Base-by-base conservation (phyloP, 2,329 filamentous ascomycete genomes). In the Verticillium alfalfae region DNA sequence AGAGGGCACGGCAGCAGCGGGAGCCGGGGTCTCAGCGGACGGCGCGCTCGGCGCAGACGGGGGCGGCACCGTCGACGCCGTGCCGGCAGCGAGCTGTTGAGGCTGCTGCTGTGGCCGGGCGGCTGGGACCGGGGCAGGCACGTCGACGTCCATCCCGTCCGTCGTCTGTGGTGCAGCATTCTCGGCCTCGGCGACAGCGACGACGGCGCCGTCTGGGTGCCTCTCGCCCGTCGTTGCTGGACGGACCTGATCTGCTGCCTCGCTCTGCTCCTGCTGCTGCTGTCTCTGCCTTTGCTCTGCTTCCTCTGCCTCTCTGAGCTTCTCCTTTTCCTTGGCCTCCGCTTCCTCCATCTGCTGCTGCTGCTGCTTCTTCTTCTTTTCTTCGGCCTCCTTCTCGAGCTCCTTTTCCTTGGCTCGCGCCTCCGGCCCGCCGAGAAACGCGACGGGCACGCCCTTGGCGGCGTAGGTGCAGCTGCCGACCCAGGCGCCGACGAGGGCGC, bases 401-500 rank as follows among this genome's bases (percentile, higher is more conserved):
- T 12, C 54, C 26, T 54, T 39, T 38, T 54, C 37, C 60, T 63
- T 57, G 61, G 68, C 34, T 39, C 66, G 61, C 57, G 62, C 56
- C 36, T 39, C 59, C 10, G 64, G 63, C 13, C 64, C 63, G 22
- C 63, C 59, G 9, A 82, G 64, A 71, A 97, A 98, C 59, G 92
- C 84, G 62, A 86, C 87, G 0, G 93, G 94, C 31, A 97, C 93
- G 7, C 93, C 93, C 45, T 81, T 82, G 9, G 90, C 91, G 0
- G 91, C 86, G 67, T 75, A 78, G 71, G 78, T 79, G 66, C 79
- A 81, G 66, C 82, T 84, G 0, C 94, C 94, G 5, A 94, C 88
- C 84, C 93, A 99, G 16, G 89, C 91, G 6, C 91, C 93, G 36
- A 96, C 75, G 67, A 95, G 80, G 36, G 81, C 81, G 72, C 93